phyloP scores from a whole-genome alignment of 441 rosid species.

The Lepidium campestre region DNA sequence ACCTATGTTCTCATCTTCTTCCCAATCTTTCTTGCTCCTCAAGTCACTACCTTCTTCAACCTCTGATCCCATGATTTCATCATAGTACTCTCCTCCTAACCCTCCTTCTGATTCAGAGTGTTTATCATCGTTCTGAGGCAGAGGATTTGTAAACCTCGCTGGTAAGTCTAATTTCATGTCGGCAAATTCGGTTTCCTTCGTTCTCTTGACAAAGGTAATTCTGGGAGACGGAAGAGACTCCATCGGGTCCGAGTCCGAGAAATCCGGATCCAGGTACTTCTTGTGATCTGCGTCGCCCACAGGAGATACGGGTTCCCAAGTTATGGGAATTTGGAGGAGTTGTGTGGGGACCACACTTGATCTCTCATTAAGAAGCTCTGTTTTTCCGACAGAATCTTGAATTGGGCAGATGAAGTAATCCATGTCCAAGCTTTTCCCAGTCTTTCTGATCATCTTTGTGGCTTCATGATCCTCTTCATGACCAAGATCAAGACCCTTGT shows the following conservation, averaged over 20 bases:
- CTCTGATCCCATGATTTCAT: constrained; percentile 2
- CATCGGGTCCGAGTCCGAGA: constrained; percentile 9
- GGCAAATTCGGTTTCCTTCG: constrained; percentile 78
- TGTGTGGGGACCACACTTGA: constrained; percentile 34
- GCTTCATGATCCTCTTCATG: constrained; percentile 35
- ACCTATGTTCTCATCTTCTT: constrained; percentile 38
- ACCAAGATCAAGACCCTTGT: constrained; percentile 32
- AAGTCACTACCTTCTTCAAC: constrained; percentile 7
- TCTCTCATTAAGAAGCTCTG: constrained; percentile 27
- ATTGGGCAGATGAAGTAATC: constrained; percentile 60
- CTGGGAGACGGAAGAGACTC: constrained; percentile 67
- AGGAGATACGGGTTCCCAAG: constrained; percentile 39
- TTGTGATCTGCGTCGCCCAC: constrained; percentile 25
- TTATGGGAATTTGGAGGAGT: constrained; percentile 53
- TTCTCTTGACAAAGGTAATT: constrained; percentile 69
- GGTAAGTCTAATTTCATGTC: constrained; percentile 91
- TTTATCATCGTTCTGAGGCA: constrained; percentile 7
- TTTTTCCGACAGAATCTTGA: constrained; percentile 16
- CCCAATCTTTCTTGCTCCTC: constrained; percentile 23
- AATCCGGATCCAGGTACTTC: constrained; percentile 19
- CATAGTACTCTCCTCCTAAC: background rate
- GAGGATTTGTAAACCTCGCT: constrained; percentile 38
- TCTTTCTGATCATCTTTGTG: constrained; percentile 25
- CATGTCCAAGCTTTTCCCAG: constrained; percentile 36
- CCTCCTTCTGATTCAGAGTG: background rate